Evolutionary conservation across 164 flowering plant species (phyloP).

Genomic region (Annona squamosa): DNA sequence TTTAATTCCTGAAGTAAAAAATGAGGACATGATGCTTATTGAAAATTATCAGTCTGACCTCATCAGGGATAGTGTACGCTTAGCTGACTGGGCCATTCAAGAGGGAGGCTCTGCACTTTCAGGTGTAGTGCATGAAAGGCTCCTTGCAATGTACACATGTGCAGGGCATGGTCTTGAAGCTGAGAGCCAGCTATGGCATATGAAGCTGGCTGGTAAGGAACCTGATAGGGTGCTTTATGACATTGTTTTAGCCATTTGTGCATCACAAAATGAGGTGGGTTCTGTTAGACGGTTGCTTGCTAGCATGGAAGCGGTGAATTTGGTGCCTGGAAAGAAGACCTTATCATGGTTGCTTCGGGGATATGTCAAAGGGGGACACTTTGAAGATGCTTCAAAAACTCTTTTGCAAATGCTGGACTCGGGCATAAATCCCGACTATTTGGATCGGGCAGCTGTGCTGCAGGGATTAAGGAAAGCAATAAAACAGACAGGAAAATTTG

Average conservation of each 20-base stretch:
- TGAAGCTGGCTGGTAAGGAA: constrained; percentile 74
- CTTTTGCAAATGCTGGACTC: constrained; percentile 61
- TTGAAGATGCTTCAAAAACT: constrained; percentile 63
- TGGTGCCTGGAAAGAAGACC: constrained; percentile 49
- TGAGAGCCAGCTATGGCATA: constrained; percentile 84
- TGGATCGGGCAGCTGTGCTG: constrained; percentile 78
- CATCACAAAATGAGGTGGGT: constrained; percentile 58
- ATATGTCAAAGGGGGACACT: constrained; percentile 80
- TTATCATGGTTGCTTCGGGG: constrained; percentile 85
- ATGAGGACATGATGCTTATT: constrained; percentile 35
- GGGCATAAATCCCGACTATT: constrained; percentile 64
- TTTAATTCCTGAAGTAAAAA: constrained; percentile 54
- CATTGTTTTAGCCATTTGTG: constrained; percentile 87
- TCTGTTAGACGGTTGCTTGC: constrained; percentile 60
- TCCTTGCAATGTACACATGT: constrained; percentile 86
- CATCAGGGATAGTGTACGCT: constrained; percentile 43
- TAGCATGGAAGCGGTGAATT: constrained; percentile 39
- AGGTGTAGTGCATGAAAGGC: constrained; percentile 70
- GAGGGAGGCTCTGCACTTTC: constrained; percentile 45
- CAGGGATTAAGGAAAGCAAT: constrained; percentile 66
- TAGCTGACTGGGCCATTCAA: constrained; percentile 64
- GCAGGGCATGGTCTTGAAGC: constrained; percentile 87
- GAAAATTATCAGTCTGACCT: constrained; percentile 73
- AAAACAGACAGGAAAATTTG: constrained; percentile 42
- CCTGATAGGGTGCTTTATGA: constrained; percentile 68